Base-by-base conservation (phyloP, 2,329 filamentous ascomycete genomes). In the Arthroderma uncinatum region DNA sequence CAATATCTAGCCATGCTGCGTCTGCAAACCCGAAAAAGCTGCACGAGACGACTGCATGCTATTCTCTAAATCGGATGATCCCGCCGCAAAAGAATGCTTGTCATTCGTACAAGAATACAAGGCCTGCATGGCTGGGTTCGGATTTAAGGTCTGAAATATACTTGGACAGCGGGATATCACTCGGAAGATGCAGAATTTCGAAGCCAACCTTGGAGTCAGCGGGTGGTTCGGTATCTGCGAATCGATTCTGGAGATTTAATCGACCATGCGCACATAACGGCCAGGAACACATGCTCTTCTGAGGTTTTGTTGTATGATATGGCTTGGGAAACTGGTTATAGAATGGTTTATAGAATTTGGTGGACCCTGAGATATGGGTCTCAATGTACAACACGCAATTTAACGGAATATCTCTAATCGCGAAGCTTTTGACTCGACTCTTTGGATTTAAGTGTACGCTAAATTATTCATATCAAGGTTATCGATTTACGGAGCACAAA, bases 41-140 rank as follows among this genome's bases (percentile, higher is more conserved):
- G 81, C 81, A 65, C 89, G 93, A 62, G 93, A 98, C 76, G 91
- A 98, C 75, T 98, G 93, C 79, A 97, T 98, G 92, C 87, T 98
- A 57, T 96, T 97, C 78, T 95, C 89, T 57, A 90, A 82, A 61
- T 80, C 87, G 60, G 80, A 85, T 67, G 86, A 96, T 69, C 89
- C 93, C 39, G 63, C 67, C 9, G 82, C 88, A 66, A 80, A 82
- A 67, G 90, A 94, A 67, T 98, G 93, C 79, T 81, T 84, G 72
- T 81, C 84, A 54, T 80, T 89, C 61, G 87, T 98, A 62, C 82
- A 89, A 28, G 84, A 88, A 69, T 98, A 98, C 77, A 85, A 84
- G 75, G 83, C 75, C 64, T 98, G 93, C 73, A 97, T 98, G 93
- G 83, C 84, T 58, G 87, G 89, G 9, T 97, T 87, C 68, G 93